These are phyloP conservation scores for Punica granatum DNA, from an alignment of 345 rosid genomes.

Conservation along the genomic window DNA sequence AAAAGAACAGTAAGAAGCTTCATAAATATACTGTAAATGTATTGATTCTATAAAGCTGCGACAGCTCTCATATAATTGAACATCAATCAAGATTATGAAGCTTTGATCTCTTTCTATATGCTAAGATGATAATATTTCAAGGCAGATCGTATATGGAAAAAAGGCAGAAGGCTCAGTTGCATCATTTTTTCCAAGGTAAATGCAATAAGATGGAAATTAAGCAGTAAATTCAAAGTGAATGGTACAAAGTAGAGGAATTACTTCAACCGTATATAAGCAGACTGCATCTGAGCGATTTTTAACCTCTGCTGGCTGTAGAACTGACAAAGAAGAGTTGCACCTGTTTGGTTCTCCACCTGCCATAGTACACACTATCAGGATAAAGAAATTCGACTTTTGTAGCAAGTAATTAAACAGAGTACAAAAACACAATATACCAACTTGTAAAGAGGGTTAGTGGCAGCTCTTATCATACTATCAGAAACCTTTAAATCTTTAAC, in stretches of 20 bases:
- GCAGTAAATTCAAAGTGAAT: neutral
- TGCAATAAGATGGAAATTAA: neutral
- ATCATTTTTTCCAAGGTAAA: neutral
- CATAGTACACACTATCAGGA: neutral
- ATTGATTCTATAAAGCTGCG: constrained; percentile 3
- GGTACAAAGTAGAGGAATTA: constrained; percentile 18
- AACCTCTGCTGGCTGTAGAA: constrained; percentile 49
- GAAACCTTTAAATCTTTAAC: neutral
- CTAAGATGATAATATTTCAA: neutral
- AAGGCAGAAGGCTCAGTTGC: neutral
- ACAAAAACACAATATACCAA: neutral
- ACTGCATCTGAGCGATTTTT: constrained; percentile 49
- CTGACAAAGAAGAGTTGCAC: constrained; percentile 56
- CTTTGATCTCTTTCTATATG: neutral
- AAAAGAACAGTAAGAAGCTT: constrained; percentile 16
- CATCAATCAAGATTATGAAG: neutral
- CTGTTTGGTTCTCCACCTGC: constrained; percentile 83
- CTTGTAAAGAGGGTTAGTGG: neutral
- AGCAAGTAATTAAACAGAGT: neutral
- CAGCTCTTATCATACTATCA: neutral
- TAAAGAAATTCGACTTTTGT: neutral
- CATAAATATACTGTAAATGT: too few species aligned
- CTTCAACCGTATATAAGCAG: constrained; percentile 69
- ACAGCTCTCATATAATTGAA: too few species aligned
- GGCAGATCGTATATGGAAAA: neutral